These are phyloP conservation scores for Colletotrichum truncatum DNA, from an alignment of 2,329 filamentous ascomycete genomes.

Conservation along the genomic window DNA sequence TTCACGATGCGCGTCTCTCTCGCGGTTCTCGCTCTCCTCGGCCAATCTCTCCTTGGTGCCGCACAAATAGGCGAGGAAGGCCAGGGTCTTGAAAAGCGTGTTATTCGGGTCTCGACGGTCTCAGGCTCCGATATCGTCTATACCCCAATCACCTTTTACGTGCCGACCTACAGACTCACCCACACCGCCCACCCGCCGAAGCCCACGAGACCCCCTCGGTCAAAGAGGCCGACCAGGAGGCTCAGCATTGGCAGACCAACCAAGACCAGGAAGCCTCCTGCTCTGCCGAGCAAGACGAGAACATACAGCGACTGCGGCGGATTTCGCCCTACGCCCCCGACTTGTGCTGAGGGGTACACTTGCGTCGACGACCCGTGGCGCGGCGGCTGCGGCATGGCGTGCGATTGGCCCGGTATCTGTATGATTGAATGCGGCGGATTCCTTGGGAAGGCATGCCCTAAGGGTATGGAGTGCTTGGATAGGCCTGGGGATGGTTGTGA, in stretches of 20 bases:
- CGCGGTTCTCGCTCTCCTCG: slow-evolving; percentile 16
- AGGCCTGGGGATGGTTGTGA: slow-evolving; percentile 38
- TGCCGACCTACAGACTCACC: too few relatives aligned
- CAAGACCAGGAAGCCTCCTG: not conserved
- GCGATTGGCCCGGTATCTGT: slow-evolving; percentile 45
- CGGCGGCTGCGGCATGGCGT: slow-evolving; percentile 43
- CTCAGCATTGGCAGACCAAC: not conserved
- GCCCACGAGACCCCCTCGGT: not conserved
- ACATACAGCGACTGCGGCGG: slow-evolving; percentile 45
- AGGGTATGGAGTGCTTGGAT: slow-evolving; percentile 39
- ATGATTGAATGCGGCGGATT: slow-evolving; percentile 39
- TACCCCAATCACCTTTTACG: too few relatives aligned
- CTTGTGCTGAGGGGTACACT: slow-evolving; percentile 35
- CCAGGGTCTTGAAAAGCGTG: not conserved
- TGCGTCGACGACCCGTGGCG: slow-evolving; percentile 46
- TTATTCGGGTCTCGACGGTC: too few relatives aligned
- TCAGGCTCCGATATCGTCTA: too few relatives aligned
- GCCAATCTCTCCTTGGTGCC: not conserved
- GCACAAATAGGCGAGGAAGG: not conserved
- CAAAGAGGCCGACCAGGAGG: slow-evolving; percentile 3
- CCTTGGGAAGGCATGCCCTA: slow-evolving; percentile 36
- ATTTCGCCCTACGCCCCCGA: slow-evolving; percentile 32
- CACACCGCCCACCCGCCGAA: not conserved
- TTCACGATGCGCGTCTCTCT: not conserved
- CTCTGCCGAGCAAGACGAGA: slow-evolving; percentile 11